These are phyloP conservation scores for Acer negundo DNA, from an alignment of 345 rosid genomes.

Conservation along the genomic window DNA sequence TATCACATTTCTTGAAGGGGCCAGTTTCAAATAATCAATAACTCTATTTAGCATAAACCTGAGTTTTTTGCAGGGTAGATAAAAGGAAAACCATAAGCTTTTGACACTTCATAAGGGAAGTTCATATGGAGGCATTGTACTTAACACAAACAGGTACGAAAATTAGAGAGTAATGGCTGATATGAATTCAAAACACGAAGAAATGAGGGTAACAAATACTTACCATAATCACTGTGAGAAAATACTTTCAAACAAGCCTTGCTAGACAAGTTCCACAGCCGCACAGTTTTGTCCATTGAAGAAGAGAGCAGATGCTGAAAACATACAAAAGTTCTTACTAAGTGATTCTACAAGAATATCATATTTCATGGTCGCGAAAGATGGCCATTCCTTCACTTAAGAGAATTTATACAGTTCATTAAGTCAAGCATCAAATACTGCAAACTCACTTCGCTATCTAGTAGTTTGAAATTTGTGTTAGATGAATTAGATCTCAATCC, in stretches of 20 bases:
- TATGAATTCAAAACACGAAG: slow-evolving; percentile 1
- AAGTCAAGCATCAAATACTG: slow-evolving; percentile 6
- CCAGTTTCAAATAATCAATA: not conserved
- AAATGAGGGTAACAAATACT: slow-evolving; percentile 26
- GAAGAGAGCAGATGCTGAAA: slow-evolving; percentile 89
- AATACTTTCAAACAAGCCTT: slow-evolving; percentile 86
- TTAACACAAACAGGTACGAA: not conserved
- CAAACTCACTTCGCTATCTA: not conserved
- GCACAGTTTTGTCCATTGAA: slow-evolving; percentile 98
- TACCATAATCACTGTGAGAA: slow-evolving; percentile 95
- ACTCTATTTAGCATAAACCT: not conserved
- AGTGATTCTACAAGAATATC: slow-evolving; percentile 13
- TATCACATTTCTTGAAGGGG: not conserved
- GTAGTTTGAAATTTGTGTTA: not conserved
- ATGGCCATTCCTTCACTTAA: slow-evolving; percentile 4
- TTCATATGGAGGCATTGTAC: not conserved
- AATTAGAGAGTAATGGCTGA: not conserved
- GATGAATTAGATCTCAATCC: no score
- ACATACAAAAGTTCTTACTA: slow-evolving; percentile 20
- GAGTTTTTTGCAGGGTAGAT: not conserved
- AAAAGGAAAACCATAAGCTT: not conserved
- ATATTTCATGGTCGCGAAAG: slow-evolving; percentile 4
- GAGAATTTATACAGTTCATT: not conserved
- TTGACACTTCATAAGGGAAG: not conserved
- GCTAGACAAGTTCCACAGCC: slow-evolving; percentile 85